Evolutionary conservation across 257 asterid species (phyloP), one percentile per base, ranked within the genome.

Genomic region (Ligustrum vulgare): DNA sequence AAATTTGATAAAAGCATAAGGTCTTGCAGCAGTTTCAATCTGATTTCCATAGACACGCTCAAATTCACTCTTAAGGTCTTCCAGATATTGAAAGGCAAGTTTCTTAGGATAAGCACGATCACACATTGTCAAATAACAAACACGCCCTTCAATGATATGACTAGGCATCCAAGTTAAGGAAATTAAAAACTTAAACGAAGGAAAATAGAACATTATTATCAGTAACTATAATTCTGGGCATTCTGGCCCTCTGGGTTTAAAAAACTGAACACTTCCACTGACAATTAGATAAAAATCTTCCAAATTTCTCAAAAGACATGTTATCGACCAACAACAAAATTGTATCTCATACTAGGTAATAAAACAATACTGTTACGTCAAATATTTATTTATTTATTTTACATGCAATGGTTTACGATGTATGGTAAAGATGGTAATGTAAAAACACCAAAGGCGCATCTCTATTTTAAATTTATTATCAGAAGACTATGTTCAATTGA

Each of bases 21-120:
- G 98, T 79, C 98, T 92, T 72, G 96, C 98, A 79, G 98, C 98
- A 72, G 98, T 94, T 87, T 94, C 98, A 36, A 87, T 89, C 91
- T 92, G 97, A 84, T 83, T 89, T 72, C 90, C 96, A 77, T 90
- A 90, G 58, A 86, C 84, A 71, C 86, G 92, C 86, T 91, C 98
- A 81, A 94, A 94, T 83, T 94, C 98, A 80, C 82, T 94, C 91
- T 87, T 92, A 28, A 94, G 92, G 85, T 92, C 98, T 86, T 94
- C 98, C 73, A 94, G 89, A 81, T 94, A 94, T 79, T 94, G 98
- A 78, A 87, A 94, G 64, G 97, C 82, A 51, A 94, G 98, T 78
- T 94, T 94, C 91, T 94, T 92, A 36, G 98, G 98, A 82, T 94
- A 94, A 73, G 95, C 77, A 73, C 97, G 97, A 77, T 92, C 98